phyloP scores from a whole-genome alignment of 2,329 filamentous ascomycete species.

The Xylaria hypoxylon region DNA sequence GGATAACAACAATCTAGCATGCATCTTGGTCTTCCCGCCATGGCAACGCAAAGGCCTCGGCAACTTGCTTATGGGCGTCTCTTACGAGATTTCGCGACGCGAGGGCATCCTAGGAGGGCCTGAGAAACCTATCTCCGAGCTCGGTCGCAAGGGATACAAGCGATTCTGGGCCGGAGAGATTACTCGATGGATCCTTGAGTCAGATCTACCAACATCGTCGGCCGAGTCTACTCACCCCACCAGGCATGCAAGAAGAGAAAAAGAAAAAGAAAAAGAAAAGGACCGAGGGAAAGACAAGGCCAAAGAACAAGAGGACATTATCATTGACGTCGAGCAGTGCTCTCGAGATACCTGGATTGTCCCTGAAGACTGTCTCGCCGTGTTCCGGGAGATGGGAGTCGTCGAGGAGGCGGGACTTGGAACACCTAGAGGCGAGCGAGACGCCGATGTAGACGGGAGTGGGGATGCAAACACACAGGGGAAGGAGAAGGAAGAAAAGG shows the following conservation, averaged over 20 bases:
- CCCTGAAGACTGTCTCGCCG: slow-evolving; percentile 82
- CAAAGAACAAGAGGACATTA: slow-evolving; percentile 45
- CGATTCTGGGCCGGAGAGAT: slow-evolving; percentile 90
- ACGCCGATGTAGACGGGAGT: slow-evolving; percentile 63
- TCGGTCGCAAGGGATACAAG: slow-evolving; percentile 84
- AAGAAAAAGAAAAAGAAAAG: slow-evolving; percentile 17
- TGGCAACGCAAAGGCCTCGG: slow-evolving; percentile 94
- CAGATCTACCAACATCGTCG: slow-evolving; percentile 55
- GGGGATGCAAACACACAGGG: slow-evolving; percentile 36
- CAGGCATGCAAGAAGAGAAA: slow-evolving; percentile 23
- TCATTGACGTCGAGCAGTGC: slow-evolving; percentile 77
- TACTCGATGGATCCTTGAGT: slow-evolving; percentile 71
- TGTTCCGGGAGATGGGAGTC: slow-evolving; percentile 83
- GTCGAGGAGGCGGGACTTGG: slow-evolving; percentile 63
- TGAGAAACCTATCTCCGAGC: slow-evolving; percentile 90
- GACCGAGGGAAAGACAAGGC: slow-evolving; percentile 33
- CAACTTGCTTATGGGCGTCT: slow-evolving; percentile 88
- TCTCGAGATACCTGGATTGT: slow-evolving; percentile 85
- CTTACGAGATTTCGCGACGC: slow-evolving; percentile 88
- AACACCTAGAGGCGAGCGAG: slow-evolving; percentile 72
- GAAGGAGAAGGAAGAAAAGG: slow-evolving; percentile 44
- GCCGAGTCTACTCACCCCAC: slow-evolving; percentile 12
- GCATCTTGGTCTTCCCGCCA: slow-evolving; percentile 94
- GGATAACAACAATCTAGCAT: slow-evolving; percentile 98
- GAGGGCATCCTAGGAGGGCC: slow-evolving; percentile 90